Evolutionary conservation across 2,329 filamentous ascomycete genomes (phyloP).

Genomic region (Botrytis fabae): DNA sequence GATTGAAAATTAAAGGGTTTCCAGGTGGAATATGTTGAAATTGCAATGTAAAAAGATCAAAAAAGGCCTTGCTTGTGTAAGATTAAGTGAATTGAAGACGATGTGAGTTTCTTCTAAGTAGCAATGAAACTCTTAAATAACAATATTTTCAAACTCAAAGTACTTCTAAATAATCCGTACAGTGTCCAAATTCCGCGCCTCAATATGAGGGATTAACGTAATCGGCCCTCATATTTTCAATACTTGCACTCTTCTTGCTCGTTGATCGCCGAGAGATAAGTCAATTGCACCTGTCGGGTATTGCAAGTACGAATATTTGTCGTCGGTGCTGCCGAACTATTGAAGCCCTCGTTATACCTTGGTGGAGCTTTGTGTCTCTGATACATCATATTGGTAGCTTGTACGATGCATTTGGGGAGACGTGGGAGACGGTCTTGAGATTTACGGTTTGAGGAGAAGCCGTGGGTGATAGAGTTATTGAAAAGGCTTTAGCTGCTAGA

Average conservation of each 20-base stretch:
- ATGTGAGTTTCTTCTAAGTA: neutral
- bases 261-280: neutral
- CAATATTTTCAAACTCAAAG: neutral
- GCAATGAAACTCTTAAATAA: neutral
- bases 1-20: neutral
- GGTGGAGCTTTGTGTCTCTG: neutral
- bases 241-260: neutral
- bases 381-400: neutral
- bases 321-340: constrained; percentile 9
- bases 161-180: too few species aligned
- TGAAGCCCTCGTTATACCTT: neutral
- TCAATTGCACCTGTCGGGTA: neutral
- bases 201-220: neutral
- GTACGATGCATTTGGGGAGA: neutral
- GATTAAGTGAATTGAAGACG: neutral
- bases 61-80: too few species aligned
- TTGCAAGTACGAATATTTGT: neutral
- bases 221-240: constrained; percentile 4
- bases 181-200: neutral
- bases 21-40: neutral
- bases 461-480: neutral
- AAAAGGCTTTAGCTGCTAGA: neutral
- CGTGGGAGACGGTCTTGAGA: neutral
- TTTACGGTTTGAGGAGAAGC: neutral
- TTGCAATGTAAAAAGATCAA: neutral